Evolutionary conservation across 2,329 filamentous ascomycete genomes (phyloP), one percentile per base, ranked within the genome.

Genomic region (Saccharata proteae): DNA sequence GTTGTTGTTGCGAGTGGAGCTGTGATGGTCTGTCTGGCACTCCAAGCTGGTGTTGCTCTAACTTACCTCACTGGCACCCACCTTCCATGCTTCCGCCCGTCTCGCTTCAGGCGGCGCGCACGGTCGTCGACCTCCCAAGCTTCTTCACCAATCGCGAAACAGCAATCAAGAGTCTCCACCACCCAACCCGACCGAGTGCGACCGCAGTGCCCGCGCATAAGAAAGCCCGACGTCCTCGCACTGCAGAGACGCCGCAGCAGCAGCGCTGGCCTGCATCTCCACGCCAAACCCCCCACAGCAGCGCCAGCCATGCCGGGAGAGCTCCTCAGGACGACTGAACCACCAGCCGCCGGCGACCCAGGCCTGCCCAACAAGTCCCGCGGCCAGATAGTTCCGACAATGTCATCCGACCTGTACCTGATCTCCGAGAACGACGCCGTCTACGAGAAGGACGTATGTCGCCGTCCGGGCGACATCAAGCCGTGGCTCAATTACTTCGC

Each of bases 401-500:
- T 48, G 43, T 39, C 48, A 42, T 48, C 44, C 51, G 52, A 52
- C 40, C 52, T 60, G 19, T 46, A 46, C 43, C 45, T 58, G 42
- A 55, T 88, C 74, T 69, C 76, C 46, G 81, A 85, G 52, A 84
- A 92, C 61, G 90, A 98, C 61, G 78, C 82, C 34, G 73, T 93
- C 38, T 98, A 96, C 66, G 92, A 98, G 62, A 86, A 94, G 60
- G 90, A 98, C 56, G 76, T 96, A 38, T 65, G 90, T 42, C 81
- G 86, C 45, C 83, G 92, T 48, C 74, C 77, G 6, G 80, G 78
- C 47, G 90, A 77, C 54, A 75, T 88, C 43, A 92, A 88, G 59
- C 86, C 90, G 48, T 98, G 90, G 90, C 71, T 98, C 36, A 77
- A 84, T 43, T 98, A 96, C 58, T 81, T 88, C 53, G 77, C 84